phyloP scores from a whole-genome alignment of 352 stramenopile genomes.

The Phytopythium litorale region DNA sequence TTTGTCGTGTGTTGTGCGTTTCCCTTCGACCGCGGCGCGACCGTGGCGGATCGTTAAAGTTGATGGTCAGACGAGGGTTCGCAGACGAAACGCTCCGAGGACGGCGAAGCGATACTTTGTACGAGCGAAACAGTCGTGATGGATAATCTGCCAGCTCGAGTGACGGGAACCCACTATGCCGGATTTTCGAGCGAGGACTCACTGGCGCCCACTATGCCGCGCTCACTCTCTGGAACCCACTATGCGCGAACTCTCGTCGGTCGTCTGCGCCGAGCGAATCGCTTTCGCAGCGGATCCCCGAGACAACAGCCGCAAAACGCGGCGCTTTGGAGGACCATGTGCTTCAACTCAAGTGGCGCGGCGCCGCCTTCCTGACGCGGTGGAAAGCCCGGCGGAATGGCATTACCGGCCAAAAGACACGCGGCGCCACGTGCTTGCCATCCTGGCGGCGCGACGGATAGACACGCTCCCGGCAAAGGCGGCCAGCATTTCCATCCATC shows the following conservation, averaged over 20 bases:
- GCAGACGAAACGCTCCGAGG: too few species aligned
- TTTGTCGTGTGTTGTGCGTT: background rate
- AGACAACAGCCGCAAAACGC: too few species aligned
- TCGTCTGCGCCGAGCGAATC: background rate
- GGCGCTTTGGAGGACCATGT: too few species aligned
- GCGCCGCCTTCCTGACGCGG: background rate
- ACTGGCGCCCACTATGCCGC: conserved; percentile 1
- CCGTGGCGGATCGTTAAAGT: background rate
- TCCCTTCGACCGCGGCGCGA: background rate
- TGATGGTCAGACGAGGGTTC: background rate
- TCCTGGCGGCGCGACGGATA: background rate
- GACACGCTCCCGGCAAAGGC: background rate
- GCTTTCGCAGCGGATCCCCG: too few species aligned
- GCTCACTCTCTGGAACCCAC: background rate
- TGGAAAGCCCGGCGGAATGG: background rate
- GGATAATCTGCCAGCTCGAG: background rate
- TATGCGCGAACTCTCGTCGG: background rate
- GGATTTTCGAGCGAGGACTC: background rate
- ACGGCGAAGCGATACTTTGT: background rate
- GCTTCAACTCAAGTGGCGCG: too few species aligned
- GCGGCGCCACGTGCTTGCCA: background rate
- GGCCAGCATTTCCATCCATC: background rate
- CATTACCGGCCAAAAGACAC: background rate
- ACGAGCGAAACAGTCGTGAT: background rate
- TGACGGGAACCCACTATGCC: background rate